Base-by-base conservation (phyloP, 306 rosid genomes). In the Prunus salicina region DNA sequence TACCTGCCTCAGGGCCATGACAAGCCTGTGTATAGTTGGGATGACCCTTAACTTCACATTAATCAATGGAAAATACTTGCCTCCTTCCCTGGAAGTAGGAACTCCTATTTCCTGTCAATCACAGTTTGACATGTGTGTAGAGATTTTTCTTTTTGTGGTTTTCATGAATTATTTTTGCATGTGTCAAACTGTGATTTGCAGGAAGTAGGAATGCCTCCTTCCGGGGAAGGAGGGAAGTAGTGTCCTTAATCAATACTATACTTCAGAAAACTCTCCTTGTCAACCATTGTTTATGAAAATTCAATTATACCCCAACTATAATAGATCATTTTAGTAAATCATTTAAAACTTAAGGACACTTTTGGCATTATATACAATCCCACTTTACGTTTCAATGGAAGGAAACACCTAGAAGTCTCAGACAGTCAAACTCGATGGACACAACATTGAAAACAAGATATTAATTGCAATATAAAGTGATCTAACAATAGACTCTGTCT, bases 381-480 rank as follows among this genome's bases (percentile, higher is more conserved):
- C 57, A 52, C 57, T 52, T 13, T 60, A 32, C 5, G 65, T 6
- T 27, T 62, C 67, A 62, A 28, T 27, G 43, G 8, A 62, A 62
- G 41, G 20, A 62, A 28, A 62, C 34, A 52, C 11, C 67, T 15
- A 27, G 28, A 62, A 28, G 67, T 27, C 67, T 32, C 46, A 63
- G 11, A 63, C 45, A 63, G 67, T 3, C 45, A 63, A 76, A 38
- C 28, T 9, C 4, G 13, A 65, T 7, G 16, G 10, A 24, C 13
- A 20, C 53, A 62, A 19, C 19, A 2, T 5, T 27, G 9, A 64
- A 32, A 64, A 64, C 11, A 64, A 56, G 13, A 56, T 24, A 56
- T 75, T 41, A 49, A 61, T 73, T 63, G 65, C 55, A 76, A 69
- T 65, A 20, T 74, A 75, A 62, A 72, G 57, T 63, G 75, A 74